Evolutionary conservation across 345 rosid genomes (phyloP), one percentile per base, ranked within the genome.

Genomic region (Clausena lansium): DNA sequence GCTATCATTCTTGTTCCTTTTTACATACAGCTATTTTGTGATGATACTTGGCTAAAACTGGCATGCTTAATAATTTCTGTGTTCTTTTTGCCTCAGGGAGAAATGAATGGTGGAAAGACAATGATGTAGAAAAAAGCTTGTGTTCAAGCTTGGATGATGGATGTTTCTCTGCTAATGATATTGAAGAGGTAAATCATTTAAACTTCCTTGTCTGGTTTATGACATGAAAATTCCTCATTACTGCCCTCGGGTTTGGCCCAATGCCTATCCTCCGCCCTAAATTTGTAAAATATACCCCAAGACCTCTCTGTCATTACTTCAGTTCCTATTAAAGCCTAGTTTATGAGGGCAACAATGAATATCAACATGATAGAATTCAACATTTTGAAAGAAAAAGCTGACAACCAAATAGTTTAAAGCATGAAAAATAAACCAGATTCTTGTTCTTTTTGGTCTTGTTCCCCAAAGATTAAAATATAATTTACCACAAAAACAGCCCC

Each of bases 121-220:
- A 76, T 75, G 85, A 85, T 77, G 70, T 64, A 35, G 84, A 82
- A 47, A 85, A 78, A 41, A 70, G 82, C 61, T 67, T 80, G 50
- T 69, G 79, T 78, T 79, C 84, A 61, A 78, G 59, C 41, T 76
- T 78, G 20, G 82, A 83, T 67, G 83, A 88, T 69, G 74, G 86
- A 55, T 77, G 78, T 32, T 77, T 64, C 70, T 83, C 87, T 45
- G 82, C 86, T 55, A 75, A 72, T 45, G 81, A 83, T 61, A 61
- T 15, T 45, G 89, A 85, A 70, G 90, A 93, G 98, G 98, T 90
- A 83, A 70, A 73, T 63, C 71, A 17, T 25, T 20, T 5, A 61
- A 75, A 67, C 24, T 17, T 52, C 54, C 41, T 22, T 36, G 25
- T 15, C 60, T 19, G 25, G 19, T 9, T 14, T 36, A 25, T 25